phyloP scores from a whole-genome alignment of 495 filamentous ascomycete species.

The Terfezia claveryi region DNA sequence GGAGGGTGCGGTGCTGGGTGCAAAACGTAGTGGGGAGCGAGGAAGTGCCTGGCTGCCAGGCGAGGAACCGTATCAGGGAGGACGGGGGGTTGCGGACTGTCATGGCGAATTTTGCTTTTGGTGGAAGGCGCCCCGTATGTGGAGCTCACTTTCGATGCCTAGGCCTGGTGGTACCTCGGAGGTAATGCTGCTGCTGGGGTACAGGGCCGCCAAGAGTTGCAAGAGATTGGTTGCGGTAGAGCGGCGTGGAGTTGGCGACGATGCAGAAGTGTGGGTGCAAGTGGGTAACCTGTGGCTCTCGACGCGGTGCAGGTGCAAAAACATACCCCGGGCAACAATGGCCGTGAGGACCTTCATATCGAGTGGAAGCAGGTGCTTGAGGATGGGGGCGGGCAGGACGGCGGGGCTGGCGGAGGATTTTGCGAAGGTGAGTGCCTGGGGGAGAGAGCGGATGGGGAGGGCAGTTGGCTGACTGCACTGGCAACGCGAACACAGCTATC shows the following conservation, averaged over 20 bases:
- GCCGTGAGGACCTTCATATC: neutral
- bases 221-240: neutral
- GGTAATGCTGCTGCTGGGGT: neutral
- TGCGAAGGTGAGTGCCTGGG: neutral
- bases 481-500: too few relatives aligned
- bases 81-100: neutral
- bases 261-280: too few relatives aligned
- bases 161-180: too few relatives aligned
- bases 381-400: conserved; percentile 18
- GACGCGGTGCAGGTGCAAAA: neutral
- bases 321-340: neutral
- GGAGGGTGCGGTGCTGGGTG: conserved; percentile 2
- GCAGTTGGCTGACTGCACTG: too few relatives aligned
- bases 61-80: neutral
- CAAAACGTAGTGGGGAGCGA: neutral
- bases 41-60: neutral
- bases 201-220: neutral
- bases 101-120: neutral
- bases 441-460: too few relatives aligned
- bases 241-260: too few relatives aligned
- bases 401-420: conserved; percentile 10
- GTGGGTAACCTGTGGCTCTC: too few relatives aligned
- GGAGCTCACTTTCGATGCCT: too few relatives aligned
- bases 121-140: too few relatives aligned
- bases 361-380: neutral